Base-by-base conservation (phyloP, 208 protist species). In the Leishmania tropica region DNA sequence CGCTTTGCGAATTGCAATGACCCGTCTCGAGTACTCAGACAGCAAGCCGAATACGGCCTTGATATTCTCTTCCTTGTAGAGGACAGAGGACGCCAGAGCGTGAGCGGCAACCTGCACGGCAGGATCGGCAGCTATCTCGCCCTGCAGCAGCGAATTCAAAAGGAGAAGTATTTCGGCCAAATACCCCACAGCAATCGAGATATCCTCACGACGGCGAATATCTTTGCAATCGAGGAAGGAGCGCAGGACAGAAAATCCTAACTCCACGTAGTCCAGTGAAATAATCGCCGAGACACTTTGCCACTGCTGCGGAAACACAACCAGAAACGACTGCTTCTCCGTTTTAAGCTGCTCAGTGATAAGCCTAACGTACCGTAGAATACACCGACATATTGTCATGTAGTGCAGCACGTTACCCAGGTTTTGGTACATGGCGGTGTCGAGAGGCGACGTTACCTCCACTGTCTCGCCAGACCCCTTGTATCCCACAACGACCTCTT, bases 21-120 rank as follows among this genome's bases (percentile, higher is more conserved):
- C 81, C 35, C 88, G 85, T 11, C 75, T 80, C 7, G 91, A 88
- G 72, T 88, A 91, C 45, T 87, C 88, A 15, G 76, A 78, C 42
- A 96, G 79, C 5, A 94, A 53, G 54, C 94, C 91, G 86, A 97
- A 97, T 21, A 96, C 78, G 21, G 78, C 78, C 45, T 86, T 89
- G 73, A 97, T 93, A 75, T 93, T 95, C 21, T 95, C 91, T 79
- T 97, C 94, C 79, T 88, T 90, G 85, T 97, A 97, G 51, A 97
- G 81, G 37, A 95, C 86, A 31, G 88, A 92, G 40, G 94, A 96
- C 19, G 91, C 92, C n/a, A 97, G 85, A 7, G 94, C 94, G 80
- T 94, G 90, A 7, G 93, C 94, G 21, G 94, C 93, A 37, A 92
- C 86, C 37, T 90, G 87, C 13, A 97, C 92, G 13, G 86, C 68